Percentiles rank a stretch among this genome's conserved stretches.
phyloP scores from a whole-genome alignment of 169 alveolate genomes.

The Cryptosporidium sp. region DNA sequence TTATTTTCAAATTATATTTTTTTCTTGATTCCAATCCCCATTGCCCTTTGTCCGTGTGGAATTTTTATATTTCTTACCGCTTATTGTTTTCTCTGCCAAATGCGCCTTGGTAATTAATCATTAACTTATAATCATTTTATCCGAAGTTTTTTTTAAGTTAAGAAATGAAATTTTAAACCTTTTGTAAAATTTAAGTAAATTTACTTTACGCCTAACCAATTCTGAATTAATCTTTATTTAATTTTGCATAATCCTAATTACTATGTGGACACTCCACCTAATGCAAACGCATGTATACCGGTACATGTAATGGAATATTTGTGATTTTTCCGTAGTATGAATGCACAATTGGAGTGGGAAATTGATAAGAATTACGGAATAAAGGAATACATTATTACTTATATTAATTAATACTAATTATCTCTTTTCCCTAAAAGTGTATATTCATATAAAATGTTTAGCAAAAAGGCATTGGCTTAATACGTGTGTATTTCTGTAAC shows the following conservation, averaged over 20 bases:
- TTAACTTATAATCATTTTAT: not conserved
- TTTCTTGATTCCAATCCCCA: slow-evolving; percentile 38
- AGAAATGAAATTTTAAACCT: not conserved
- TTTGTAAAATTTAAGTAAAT: not conserved
- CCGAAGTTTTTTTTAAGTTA: not conserved
- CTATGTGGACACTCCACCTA: not conserved
- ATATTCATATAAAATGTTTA: not conserved
- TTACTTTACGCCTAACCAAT: too few relatives aligned
- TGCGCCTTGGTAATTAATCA: not conserved
- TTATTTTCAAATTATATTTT: slow-evolving; percentile 34
- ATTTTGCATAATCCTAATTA: not conserved
- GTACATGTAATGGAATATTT: not conserved
- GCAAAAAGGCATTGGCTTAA: not conserved
- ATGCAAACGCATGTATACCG: slow-evolving; percentile 1
- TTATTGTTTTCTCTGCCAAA: not conserved
- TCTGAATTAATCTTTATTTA: too few relatives aligned
- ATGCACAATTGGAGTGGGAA: not conserved
- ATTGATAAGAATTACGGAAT: not conserved
- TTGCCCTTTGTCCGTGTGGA: slow-evolving; percentile 13
- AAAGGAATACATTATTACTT: too few relatives aligned
- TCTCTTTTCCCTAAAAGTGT: too few relatives aligned
- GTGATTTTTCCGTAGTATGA: not conserved
- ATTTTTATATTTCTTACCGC: slow-evolving; percentile 36
- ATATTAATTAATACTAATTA: too few relatives aligned
- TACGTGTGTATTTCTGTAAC: slow-evolving; percentile 22